These are phyloP conservation scores for Saccharomycodes ludwigii DNA, from an alignment of 805 yeast species.

Conservation along the genomic window DNA sequence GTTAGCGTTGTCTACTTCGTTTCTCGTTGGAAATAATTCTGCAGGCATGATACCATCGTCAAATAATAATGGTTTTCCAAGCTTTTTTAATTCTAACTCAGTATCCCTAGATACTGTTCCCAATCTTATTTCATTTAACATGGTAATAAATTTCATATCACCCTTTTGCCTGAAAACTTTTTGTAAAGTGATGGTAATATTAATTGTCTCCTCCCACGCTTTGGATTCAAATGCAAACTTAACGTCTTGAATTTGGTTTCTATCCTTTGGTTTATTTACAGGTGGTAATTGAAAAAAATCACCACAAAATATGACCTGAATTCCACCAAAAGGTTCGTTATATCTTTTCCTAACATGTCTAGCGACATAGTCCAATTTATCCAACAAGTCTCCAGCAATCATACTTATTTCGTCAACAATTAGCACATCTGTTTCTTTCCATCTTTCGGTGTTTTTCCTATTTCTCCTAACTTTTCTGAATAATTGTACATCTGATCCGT, in stretches of 20 bases:
- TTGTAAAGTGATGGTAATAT: slow-evolving; percentile 42
- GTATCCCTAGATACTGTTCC: slow-evolving; percentile 44
- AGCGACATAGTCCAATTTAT: slow-evolving; percentile 64
- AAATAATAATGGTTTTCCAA: slow-evolving; percentile 38
- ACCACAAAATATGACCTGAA: slow-evolving; percentile 83
- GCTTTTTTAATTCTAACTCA: slow-evolving; percentile 33
- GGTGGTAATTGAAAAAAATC: slow-evolving; percentile 97
- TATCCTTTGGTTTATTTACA: slow-evolving; percentile 23
- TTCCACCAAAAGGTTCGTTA: slow-evolving; percentile 78
- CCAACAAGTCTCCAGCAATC: slow-evolving; percentile 73
- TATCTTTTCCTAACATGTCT: slow-evolving; percentile 33
- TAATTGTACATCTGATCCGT: slow-evolving; percentile 34
- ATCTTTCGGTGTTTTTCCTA: slow-evolving; percentile 32
- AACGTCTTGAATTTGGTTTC: slow-evolving; percentile 11
- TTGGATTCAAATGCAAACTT: slow-evolving; percentile 53
- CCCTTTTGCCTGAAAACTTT: slow-evolving; percentile 71
- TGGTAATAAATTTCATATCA: slow-evolving; percentile 53
- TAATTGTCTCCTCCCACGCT: slow-evolving; percentile 49
- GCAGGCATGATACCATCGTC: slow-evolving; percentile 59
- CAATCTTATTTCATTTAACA: slow-evolving; percentile 64
- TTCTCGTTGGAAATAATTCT: slow-evolving; percentile 58
- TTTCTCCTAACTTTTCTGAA: slow-evolving; percentile 37
- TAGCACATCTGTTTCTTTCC: slow-evolving; percentile 60
- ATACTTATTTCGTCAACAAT: slow-evolving; percentile 90
- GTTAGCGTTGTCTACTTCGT: slow-evolving; percentile 62